Evolutionary conservation across 2,329 filamentous ascomycete genomes (phyloP).

Genomic region (Niveomyces coronatus): DNA sequence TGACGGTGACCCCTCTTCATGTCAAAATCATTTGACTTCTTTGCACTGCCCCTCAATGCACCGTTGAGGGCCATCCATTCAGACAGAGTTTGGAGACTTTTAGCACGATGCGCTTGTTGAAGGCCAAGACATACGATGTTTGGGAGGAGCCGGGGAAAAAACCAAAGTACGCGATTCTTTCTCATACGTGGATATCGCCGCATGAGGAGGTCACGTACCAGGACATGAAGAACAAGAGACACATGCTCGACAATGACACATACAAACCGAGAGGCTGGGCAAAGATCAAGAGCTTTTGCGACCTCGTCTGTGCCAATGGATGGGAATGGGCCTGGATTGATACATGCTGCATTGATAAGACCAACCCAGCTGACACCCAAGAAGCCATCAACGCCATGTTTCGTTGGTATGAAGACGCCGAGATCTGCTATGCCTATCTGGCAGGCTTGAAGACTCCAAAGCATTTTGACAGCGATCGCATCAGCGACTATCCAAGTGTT

Average conservation of each 20-base stretch:
- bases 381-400: constrained; percentile 12
- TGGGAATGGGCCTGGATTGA: constrained; percentile 20
- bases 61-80: no score
- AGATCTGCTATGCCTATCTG: constrained; percentile 18
- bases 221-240: constrained; percentile 15
- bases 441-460: constrained; percentile 9
- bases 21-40: no score
- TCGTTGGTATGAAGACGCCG: constrained; percentile 18
- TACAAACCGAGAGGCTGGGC: constrained; percentile 13
- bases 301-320: constrained; percentile 9
- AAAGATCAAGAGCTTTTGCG: constrained; percentile 16
- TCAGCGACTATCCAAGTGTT: no score
- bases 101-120: no score
- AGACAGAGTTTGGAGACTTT: no score
- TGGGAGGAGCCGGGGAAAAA: no score
- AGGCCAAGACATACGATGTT: no score
- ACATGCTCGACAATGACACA: background rate
- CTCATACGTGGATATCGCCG: constrained; percentile 24
- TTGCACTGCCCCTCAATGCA: no score
- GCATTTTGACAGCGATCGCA: background rate
- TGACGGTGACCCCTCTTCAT: no score
- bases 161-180: constrained; percentile 27
- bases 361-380: constrained; percentile 2
- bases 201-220: constrained; percentile 22
- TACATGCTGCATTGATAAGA: constrained; percentile 17